phyloP scores from a whole-genome alignment of 768 basidiomycete genomes.

The Boletales sp. region DNA sequence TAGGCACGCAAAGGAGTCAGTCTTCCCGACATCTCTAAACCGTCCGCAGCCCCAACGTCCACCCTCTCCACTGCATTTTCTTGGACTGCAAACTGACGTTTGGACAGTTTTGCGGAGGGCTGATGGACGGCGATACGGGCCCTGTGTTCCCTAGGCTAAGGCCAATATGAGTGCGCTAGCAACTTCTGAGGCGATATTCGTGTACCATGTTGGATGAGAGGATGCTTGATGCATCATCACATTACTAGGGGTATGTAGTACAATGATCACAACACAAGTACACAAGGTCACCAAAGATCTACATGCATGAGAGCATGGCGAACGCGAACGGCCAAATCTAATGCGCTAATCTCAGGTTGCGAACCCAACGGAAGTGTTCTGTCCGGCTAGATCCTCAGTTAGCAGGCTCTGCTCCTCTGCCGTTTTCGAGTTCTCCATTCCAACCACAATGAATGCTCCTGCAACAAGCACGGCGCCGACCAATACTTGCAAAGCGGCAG shows the following conservation, averaged over 20 bases:
- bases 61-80: constrained; percentile 47
- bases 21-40: constrained; percentile 40
- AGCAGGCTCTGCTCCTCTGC: constrained; percentile 28
- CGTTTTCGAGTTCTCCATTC: constrained; percentile 48
- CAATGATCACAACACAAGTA: no score
- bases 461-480: constrained; percentile 77
- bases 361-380: not conserved
- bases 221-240: not conserved
- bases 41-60: constrained; percentile 37
- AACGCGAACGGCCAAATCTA: no score
- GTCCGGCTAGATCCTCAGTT: constrained; percentile 1
- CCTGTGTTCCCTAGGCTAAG: constrained; percentile 36
- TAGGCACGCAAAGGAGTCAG: not conserved
- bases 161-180: constrained; percentile 9
- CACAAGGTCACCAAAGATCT: no score
- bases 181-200: not conserved
- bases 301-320: no score
- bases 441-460: constrained; percentile 71
- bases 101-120: constrained; percentile 47
- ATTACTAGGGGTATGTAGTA: no score
- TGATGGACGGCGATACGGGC: constrained; percentile 46
- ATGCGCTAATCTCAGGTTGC: no score
- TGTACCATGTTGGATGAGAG: constrained; percentile 20
- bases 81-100: constrained; percentile 48
- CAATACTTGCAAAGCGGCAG: constrained; percentile 57